These are phyloP conservation scores for Diaporthe vexans DNA, from an alignment of 2,329 filamentous ascomycete genomes.

Conservation along the genomic window DNA sequence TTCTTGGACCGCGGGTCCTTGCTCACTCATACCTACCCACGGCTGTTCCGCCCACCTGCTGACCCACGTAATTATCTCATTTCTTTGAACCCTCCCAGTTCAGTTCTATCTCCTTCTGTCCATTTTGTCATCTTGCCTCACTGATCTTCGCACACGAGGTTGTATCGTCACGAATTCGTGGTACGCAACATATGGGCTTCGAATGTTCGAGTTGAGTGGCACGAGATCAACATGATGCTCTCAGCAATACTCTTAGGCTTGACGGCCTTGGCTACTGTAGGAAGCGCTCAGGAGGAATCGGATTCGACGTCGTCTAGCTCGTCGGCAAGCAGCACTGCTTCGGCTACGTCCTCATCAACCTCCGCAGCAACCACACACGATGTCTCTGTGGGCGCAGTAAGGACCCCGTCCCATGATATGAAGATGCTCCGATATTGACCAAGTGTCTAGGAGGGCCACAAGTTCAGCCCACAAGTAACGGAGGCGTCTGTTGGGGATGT, in stretches of 20 bases:
- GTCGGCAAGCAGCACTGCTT: conserved; percentile 29
- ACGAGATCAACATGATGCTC: conserved; percentile 38
- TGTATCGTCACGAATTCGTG: conserved; percentile 4
- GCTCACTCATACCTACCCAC: conserved; percentile 27
- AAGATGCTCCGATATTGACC: conserved; percentile 37
- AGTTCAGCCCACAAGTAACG: conserved; percentile 53
- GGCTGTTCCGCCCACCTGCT: background rate
- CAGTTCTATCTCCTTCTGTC: background rate
- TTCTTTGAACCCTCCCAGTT: conserved; percentile 19
- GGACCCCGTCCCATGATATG: conserved; percentile 40
- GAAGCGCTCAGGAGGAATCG: conserved; percentile 35
- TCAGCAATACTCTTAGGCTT: conserved; percentile 40
- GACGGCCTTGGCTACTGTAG: conserved; percentile 28
- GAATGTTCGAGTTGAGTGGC: background rate
- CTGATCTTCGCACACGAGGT: background rate
- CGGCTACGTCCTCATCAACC: conserved; percentile 40
- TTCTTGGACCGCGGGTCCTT: conserved; percentile 22
- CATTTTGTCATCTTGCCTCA: conserved; percentile 28
- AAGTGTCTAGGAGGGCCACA: conserved; percentile 48
- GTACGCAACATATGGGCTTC: background rate
- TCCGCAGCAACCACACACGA: conserved; percentile 46
- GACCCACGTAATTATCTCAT: conserved; percentile 19
- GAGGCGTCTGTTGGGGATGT: conserved; percentile 61
- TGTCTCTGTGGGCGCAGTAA: conserved; percentile 50
- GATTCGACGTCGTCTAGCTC: conserved; percentile 17